Percentiles rank a stretch among this genome's conserved stretches.
phyloP scores from a whole-genome alignment of 306 rosid species.

The Dalbergia cochinchinensis region DNA sequence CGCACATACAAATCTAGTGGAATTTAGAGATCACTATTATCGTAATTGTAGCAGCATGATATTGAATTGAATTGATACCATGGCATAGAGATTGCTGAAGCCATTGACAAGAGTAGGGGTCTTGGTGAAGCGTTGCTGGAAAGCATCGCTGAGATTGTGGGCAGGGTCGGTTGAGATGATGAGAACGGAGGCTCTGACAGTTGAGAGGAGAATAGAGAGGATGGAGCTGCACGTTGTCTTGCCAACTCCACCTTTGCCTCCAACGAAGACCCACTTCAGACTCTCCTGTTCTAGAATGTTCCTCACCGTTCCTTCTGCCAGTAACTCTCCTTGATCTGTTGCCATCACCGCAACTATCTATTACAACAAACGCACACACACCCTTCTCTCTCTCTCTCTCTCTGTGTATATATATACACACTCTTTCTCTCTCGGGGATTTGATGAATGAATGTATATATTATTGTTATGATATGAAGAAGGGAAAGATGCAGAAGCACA shows the following conservation, averaged over 20 bases:
- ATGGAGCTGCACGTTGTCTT: constrained; percentile 97
- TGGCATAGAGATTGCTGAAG: constrained; percentile 89
- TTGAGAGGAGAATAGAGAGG: constrained; percentile 80
- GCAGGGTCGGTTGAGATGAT: constrained; percentile 99
- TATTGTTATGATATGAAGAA: background rate
- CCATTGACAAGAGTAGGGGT: constrained; percentile 91
- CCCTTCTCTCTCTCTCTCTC: constrained; percentile 23
- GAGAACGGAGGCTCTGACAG: constrained; percentile 86
- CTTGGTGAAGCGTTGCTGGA: constrained; percentile 93
- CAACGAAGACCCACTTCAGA: constrained; percentile 96
- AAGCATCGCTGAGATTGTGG: constrained; percentile 98
- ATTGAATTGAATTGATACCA: constrained; percentile 54
- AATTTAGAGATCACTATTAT: no score
- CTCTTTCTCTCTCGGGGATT: background rate
- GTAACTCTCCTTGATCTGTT: constrained; percentile 44
- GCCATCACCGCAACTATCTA: constrained; percentile 36
- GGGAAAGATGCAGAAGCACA: background rate
- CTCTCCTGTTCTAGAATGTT: constrained; percentile 84
- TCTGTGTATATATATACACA: no score
- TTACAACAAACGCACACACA: background rate
- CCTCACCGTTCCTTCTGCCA: constrained; percentile 76
- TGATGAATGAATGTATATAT: background rate
- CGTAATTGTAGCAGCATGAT: no score
- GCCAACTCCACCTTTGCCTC: constrained; percentile 98
- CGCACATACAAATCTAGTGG: no score